Conservation (phyloP, 306 rosid species). For the Betula pendula region DNA sequence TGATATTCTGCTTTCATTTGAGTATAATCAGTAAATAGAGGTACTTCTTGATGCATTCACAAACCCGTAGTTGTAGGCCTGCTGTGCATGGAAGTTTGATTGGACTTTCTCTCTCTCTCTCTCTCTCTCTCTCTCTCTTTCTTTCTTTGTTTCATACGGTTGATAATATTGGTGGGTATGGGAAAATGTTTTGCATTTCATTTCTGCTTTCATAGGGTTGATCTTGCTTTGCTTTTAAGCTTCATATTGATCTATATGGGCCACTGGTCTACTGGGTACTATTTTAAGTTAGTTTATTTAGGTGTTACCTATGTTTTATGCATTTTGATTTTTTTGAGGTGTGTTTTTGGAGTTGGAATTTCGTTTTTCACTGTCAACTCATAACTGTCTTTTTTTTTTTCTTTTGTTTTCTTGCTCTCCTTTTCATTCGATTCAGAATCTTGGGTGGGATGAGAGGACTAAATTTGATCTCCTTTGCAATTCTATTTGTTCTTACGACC, state of each 20-base stretch:
- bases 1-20: not conserved
- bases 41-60: not conserved
- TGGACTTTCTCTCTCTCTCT: not conserved
- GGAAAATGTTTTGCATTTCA: not conserved
- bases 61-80: not conserved
- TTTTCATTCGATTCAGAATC: constrained; percentile 3
- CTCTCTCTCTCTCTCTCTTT: not conserved
- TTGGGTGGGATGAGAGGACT: constrained; percentile 43
- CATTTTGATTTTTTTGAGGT: not conserved
- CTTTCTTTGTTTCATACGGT: not conserved
- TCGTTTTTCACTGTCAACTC: not conserved
- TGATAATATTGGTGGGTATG: not conserved
- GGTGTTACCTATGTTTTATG: not conserved
- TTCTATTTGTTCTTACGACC: constrained; percentile 40
- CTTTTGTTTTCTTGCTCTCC: not conserved
- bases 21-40: not conserved
- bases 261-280: not conserved
- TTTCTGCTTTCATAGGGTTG: not conserved
- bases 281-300: not conserved
- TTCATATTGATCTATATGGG: not conserved
- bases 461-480: constrained; percentile 35
- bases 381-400: not conserved
- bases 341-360: not conserved
- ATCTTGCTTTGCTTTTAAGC: not conserved
- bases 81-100: not conserved